Conservation (phyloP, 345 rosid genomes). For the Nephelium lappaceum region DNA sequence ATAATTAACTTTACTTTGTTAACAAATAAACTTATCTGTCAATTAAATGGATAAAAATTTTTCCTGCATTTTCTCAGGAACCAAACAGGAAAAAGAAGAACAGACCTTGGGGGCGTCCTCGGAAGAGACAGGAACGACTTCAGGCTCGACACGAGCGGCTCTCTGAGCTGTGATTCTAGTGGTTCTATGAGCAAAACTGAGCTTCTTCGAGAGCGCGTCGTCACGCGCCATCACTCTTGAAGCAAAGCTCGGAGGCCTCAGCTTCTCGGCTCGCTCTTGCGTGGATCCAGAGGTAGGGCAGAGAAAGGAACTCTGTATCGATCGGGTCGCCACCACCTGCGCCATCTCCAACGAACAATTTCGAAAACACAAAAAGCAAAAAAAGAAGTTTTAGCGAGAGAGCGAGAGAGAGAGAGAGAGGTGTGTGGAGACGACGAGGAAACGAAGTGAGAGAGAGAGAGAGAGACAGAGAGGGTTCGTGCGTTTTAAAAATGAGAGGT, state of each 20-base stretch:
- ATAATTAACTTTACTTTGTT: background rate
- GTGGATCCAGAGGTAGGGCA: slow-evolving; percentile 50
- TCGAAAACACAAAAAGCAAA: background rate
- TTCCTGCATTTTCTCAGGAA: slow-evolving; percentile 9
- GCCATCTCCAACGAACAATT: slow-evolving; percentile 49
- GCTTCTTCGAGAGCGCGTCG: slow-evolving; percentile 26
- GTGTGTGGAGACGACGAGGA: too few species aligned
- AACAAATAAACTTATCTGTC: too few species aligned
- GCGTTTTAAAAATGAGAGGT: slow-evolving; percentile 13
- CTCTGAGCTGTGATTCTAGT: slow-evolving; percentile 47
- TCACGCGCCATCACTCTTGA: slow-evolving; percentile 43
- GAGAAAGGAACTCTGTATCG: slow-evolving; percentile 53
- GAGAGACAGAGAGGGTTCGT: background rate
- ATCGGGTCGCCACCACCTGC: slow-evolving; percentile 74
- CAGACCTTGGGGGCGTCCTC: slow-evolving; percentile 62
- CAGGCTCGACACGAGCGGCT: slow-evolving; percentile 55
- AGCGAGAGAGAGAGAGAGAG: background rate
- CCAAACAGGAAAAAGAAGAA: slow-evolving; percentile 2
- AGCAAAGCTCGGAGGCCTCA: slow-evolving; percentile 54
- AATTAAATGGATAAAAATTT: background rate
- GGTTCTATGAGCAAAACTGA: slow-evolving; percentile 34
- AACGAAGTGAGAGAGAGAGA: too few species aligned
- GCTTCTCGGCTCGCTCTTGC: slow-evolving; percentile 48
- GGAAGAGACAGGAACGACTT: slow-evolving; percentile 72
- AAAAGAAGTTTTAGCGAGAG: slow-evolving; percentile 5